These are phyloP conservation scores for Bromus sterilis DNA, from an alignment of 176 grass and related monocot genomes.

Conservation along the genomic window DNA sequence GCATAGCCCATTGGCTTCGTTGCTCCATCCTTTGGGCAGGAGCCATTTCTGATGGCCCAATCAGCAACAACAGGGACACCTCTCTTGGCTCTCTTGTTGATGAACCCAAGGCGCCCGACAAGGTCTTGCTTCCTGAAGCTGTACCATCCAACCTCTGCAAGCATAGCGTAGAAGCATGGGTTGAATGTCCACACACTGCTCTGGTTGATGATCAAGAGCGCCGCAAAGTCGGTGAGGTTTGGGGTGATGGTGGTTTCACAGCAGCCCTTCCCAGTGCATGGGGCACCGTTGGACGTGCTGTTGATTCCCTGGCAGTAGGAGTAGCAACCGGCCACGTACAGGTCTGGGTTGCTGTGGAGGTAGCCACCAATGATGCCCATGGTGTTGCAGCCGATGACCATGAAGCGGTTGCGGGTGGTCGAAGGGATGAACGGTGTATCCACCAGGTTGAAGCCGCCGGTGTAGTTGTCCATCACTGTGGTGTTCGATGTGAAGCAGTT, in stretches of 20 bases:
- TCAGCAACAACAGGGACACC: not conserved
- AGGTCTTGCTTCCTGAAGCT: constrained; percentile 20
- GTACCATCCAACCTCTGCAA: constrained; percentile 16
- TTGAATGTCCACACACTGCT: constrained; percentile 1
- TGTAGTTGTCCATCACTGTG: not conserved
- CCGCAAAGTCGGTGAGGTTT: not conserved
- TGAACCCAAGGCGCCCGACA: not conserved
- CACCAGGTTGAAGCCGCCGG: not conserved
- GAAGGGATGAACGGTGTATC: not conserved
- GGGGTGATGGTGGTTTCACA: constrained; percentile 16
- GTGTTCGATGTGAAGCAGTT: constrained; percentile 3
- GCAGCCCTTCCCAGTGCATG: constrained; percentile 22
- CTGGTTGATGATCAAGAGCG: not conserved
- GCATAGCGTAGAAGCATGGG: constrained; percentile 18
- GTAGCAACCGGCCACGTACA: constrained; percentile 22
- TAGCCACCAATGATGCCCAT: constrained; percentile 12
- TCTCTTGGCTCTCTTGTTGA: not conserved
- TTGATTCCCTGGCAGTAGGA: constrained; percentile 27
- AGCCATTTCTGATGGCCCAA: constrained; percentile 26
- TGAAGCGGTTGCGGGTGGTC: constrained; percentile 7
- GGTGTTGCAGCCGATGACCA: constrained; percentile 19
- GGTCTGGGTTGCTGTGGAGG: not conserved
- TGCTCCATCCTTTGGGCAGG: constrained; percentile 5
- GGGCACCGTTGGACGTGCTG: not conserved
- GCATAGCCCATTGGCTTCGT: not conserved